Conservation (phyloP, 345 rosid species). For the Citrus mangshanensis region DNA sequence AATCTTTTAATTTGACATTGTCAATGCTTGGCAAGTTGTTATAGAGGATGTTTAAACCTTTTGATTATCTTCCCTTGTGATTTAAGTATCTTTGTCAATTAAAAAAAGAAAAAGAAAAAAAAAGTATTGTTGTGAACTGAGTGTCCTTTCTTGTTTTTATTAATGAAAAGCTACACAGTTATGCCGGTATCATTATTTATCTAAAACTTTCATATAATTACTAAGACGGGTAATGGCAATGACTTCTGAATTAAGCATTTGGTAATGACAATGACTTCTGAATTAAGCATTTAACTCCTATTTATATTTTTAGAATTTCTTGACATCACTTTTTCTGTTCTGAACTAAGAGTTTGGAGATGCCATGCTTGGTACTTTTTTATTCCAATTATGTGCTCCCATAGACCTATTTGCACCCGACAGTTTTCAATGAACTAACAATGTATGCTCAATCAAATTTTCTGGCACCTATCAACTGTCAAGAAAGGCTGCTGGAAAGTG, state of each 20-base stretch:
- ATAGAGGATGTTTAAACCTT: not conserved
- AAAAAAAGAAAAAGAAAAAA: too few species aligned
- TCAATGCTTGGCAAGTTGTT: not conserved
- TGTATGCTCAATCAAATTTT: not conserved
- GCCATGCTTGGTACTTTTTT: not conserved
- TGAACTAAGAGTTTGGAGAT: not conserved
- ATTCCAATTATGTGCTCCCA: not conserved
- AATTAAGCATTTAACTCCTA: slow-evolving; percentile 7
- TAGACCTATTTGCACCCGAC: not conserved
- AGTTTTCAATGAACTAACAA: not conserved
- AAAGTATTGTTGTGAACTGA: not conserved
- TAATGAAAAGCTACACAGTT: not conserved
- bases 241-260: too few species aligned
- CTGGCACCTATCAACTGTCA: not conserved
- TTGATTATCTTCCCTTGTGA: not conserved
- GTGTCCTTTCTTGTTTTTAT: not conserved
- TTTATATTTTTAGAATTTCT: not conserved
- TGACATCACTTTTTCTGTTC: not conserved
- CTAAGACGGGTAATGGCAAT: not conserved
- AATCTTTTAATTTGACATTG: not conserved
- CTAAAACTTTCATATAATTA: not conserved
- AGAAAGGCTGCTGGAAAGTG: not conserved
- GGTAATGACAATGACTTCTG: slow-evolving; percentile 14
- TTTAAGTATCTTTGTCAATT: not conserved
- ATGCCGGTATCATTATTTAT: not conserved